These are phyloP conservation scores for Alternaria rosae DNA, from an alignment of 2,329 filamentous ascomycete genomes.

Conservation along the genomic window DNA sequence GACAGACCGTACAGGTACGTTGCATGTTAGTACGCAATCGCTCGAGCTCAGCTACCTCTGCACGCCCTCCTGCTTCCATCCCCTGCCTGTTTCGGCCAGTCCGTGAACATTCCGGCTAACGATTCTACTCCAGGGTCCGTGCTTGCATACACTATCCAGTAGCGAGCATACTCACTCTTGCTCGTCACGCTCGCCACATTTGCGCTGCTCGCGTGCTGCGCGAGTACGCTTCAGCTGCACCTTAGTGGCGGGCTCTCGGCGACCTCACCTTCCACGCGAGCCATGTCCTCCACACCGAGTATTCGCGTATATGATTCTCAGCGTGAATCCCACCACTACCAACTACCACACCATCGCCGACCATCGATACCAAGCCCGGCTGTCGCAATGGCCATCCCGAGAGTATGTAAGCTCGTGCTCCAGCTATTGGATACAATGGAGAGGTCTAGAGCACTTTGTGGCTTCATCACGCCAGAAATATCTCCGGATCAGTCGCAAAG, in stretches of 20 bases:
- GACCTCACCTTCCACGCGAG: conserved; percentile 33
- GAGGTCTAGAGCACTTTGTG: neutral
- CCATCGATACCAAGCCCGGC: conserved; percentile 49
- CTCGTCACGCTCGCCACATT: conserved; percentile 38
- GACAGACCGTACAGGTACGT: conserved; percentile 17
- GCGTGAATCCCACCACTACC: conserved; percentile 51
- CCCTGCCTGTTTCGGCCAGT: conserved; percentile 38
- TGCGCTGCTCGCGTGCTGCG: conserved; percentile 32
- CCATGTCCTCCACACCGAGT: conserved; percentile 49
- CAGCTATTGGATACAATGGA: neutral
- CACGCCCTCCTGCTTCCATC: conserved; percentile 7
- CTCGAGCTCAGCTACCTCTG: conserved; percentile 8
- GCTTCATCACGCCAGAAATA: neutral
- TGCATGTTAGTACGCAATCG: conserved; percentile 14
- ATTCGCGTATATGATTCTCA: conserved; percentile 54
- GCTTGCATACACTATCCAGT: conserved; percentile 28
- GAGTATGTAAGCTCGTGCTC: conserved; percentile 33
- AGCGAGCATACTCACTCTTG: conserved; percentile 16
- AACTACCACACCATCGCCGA: conserved; percentile 42
- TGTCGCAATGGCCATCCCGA: conserved; percentile 69
- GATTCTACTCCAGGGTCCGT: conserved; percentile 24
- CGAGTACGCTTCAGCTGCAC: conserved; percentile 46
- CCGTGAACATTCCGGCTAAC: conserved; percentile 11
- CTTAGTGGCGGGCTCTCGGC: conserved; percentile 40
- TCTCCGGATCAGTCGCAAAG: neutral